A percentile compares a stretch with the other conserved stretches of the same genome.
phyloP scores from a whole-genome alignment of 768 basidiomycete species.

The Rhizopogon roseolus region DNA sequence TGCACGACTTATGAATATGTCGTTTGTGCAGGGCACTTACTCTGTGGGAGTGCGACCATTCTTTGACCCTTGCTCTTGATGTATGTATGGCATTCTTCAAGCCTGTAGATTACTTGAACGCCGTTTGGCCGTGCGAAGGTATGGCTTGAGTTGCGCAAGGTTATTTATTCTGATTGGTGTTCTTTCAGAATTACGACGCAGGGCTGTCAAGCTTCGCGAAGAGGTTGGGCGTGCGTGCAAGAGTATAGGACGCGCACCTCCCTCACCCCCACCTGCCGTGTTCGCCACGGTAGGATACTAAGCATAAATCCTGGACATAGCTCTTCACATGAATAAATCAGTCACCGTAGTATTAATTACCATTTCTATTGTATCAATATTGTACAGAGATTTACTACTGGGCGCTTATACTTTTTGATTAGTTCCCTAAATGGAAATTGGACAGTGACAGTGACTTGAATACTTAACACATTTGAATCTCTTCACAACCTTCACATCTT shows the following conservation, averaged over 20 bases:
- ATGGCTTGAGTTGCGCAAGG: constrained; percentile 12
- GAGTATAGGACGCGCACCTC: constrained; percentile 40
- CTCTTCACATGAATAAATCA: not conserved
- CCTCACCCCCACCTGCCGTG: constrained; percentile 26
- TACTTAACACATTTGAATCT: not conserved
- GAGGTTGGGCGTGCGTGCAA: constrained; percentile 43
- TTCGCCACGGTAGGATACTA: constrained; percentile 1
- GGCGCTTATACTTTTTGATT: not conserved
- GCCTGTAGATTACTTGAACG: constrained; percentile 56
- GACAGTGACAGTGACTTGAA: not conserved
- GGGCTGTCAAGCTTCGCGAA: constrained; percentile 42
- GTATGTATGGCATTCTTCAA: constrained; percentile 57
- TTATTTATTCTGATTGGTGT: constrained; percentile 6
- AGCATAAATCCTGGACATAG: not conserved
- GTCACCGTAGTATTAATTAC: not conserved
- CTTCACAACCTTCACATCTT: constrained; percentile 8
- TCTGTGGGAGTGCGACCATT: constrained; percentile 58
- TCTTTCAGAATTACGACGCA: constrained; percentile 44
- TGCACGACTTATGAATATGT: not conserved
- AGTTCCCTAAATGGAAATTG: not conserved
- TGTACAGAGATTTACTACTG: not conserved
- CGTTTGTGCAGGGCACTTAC: constrained; percentile 39
- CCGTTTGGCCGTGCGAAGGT: constrained; percentile 65
- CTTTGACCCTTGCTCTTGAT: constrained; percentile 55
- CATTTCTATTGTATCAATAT: not conserved